Percentiles rank a stretch among this genome's conserved stretches.
phyloP scores from a whole-genome alignment of 169 alveolate genomes.

The Eimeria necatrix region DNA sequence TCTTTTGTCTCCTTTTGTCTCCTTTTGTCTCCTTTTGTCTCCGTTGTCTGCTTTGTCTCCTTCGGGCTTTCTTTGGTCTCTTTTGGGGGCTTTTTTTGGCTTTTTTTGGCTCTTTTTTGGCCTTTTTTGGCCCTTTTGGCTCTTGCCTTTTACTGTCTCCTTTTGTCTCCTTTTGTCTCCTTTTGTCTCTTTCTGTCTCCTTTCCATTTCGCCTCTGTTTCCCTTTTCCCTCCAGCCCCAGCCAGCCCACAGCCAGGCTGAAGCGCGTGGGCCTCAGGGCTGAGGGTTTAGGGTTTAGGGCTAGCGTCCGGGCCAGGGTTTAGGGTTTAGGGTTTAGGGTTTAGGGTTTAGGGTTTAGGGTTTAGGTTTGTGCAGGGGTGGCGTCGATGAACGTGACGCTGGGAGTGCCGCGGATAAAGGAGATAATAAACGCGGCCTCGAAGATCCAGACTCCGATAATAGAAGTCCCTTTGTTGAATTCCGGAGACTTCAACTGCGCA shows the following conservation, averaged over 20 bases:
- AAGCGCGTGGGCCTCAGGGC: too few relatives aligned
- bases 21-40: not conserved
- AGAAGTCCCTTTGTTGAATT: constrained; percentile 91
- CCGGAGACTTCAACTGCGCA: constrained; percentile 87
- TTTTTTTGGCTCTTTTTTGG: not conserved
- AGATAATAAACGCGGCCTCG: constrained; percentile 98
- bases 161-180: not conserved
- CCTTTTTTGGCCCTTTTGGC: not conserved
- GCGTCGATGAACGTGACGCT: constrained; percentile 97
- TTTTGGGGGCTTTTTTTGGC: not conserved
- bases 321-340: not conserved
- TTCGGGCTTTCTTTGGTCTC: not conserved
- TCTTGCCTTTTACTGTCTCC: not conserved
- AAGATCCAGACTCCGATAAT: constrained; percentile 98
- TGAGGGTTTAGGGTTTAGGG: not conserved
- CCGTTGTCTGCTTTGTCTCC: not conserved
- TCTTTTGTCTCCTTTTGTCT: not conserved
- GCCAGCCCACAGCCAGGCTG: too few relatives aligned
- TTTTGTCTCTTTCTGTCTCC: not conserved
- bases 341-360: not conserved
- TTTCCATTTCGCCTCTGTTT: too few relatives aligned
- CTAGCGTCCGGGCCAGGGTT: not conserved
- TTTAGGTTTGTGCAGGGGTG: constrained; percentile 66
- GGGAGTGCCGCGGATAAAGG: constrained; percentile 99
- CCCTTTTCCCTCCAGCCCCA: too few relatives aligned